Percentiles rank a stretch among this genome's conserved stretches.
Evolutionary conservation across 805 yeast species (phyloP).

Genomic region (Candida krabiensis): DNA sequence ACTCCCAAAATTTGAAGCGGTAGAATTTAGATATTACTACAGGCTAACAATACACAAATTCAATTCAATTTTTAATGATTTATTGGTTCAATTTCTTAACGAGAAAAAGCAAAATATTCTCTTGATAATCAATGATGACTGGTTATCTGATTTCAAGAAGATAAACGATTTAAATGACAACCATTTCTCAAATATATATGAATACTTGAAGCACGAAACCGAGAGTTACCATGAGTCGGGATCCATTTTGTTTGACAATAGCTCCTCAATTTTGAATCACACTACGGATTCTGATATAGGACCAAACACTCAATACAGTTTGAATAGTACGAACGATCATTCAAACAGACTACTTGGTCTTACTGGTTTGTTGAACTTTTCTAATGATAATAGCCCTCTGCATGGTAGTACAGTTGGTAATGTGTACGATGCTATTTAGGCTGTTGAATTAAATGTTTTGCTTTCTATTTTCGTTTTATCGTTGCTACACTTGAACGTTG

Average conservation of each 20-base stretch:
- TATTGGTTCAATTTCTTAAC: slow-evolving; percentile 25
- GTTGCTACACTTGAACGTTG: neutral
- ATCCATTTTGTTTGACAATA: slow-evolving; percentile 12
- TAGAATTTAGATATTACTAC: slow-evolving; percentile 50
- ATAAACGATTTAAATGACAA: slow-evolving; percentile 32
- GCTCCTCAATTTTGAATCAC: neutral
- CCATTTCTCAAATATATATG: slow-evolving; percentile 26
- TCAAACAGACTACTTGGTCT: slow-evolving; percentile 25
- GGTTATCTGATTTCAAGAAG: slow-evolving; percentile 28
- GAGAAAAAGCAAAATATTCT: slow-evolving; percentile 35
- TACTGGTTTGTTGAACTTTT: slow-evolving; percentile 29
- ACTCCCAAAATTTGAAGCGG: slow-evolving; percentile 64
- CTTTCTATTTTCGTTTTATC: neutral
- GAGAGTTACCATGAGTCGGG: slow-evolving; percentile 26
- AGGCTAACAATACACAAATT: slow-evolving; percentile 34
- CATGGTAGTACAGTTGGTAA: slow-evolving; percentile 28
- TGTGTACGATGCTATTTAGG: slow-evolving; percentile 26
- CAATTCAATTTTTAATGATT: slow-evolving; percentile 29
- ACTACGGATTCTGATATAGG: neutral
- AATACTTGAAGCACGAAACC: slow-evolving; percentile 27
- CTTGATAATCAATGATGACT: slow-evolving; percentile 31
- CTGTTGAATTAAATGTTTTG: neutral
- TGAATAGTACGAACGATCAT: slow-evolving; percentile 6
- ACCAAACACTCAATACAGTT: neutral
- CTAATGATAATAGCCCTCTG: slow-evolving; percentile 30